Evolutionary conservation across 2,329 filamentous ascomycete species (phyloP).

Genomic region (Annulohypoxylon truncatum): DNA sequence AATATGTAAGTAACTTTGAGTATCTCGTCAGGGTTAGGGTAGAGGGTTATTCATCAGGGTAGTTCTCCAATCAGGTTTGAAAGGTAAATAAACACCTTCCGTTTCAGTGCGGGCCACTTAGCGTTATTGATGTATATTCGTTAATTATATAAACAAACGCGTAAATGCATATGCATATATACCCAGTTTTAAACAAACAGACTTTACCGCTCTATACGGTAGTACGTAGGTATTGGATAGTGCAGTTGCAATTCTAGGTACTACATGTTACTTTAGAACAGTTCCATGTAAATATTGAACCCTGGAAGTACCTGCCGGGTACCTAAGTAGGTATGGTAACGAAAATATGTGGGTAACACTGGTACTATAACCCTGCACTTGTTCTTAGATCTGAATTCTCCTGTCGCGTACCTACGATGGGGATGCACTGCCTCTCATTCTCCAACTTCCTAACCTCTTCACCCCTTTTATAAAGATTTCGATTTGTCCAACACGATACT

Average conservation of each 20-base stretch:
- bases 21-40: slow-evolving; percentile 5
- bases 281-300: too few species aligned
- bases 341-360: not conserved
- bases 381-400: not conserved
- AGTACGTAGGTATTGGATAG: too few species aligned
- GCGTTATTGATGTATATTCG: too few species aligned
- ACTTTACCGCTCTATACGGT: too few species aligned
- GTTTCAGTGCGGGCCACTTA: not conserved
- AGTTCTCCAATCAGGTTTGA: slow-evolving; percentile 5
- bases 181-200: too few species aligned
- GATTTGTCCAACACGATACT: slow-evolving; percentile 16
- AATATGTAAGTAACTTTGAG: not conserved
- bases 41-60: slow-evolving; percentile 28
- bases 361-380: not conserved
- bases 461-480: slow-evolving; percentile 25
- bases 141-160: not conserved
- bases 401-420: not conserved
- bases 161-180: too few species aligned
- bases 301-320: not conserved
- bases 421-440: slow-evolving; percentile 3
- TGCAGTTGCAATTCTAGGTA: too few species aligned
- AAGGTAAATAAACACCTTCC: slow-evolving; percentile 11
- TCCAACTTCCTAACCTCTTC: slow-evolving; percentile 21
- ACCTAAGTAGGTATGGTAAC: not conserved
- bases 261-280: too few species aligned